These are phyloP conservation scores for Aureobasidium zeae DNA, from an alignment of 2,329 filamentous ascomycete species.

Conservation along the genomic window DNA sequence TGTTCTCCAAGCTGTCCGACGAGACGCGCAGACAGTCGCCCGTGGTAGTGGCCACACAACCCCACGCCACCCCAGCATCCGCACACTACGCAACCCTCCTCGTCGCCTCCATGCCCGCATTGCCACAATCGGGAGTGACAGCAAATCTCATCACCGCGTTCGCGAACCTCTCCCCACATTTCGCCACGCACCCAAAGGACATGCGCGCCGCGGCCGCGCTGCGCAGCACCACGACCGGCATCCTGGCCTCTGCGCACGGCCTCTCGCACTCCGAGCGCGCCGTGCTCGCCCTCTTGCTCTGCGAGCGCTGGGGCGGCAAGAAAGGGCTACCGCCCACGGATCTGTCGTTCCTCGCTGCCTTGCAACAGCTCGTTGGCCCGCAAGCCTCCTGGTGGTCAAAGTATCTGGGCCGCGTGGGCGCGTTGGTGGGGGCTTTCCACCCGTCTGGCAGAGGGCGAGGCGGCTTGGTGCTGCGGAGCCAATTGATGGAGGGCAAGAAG, in stretches of 20 bases:
- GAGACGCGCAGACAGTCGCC: slow-evolving; percentile 56
- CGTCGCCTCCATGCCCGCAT: slow-evolving; percentile 36
- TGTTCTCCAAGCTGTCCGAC: slow-evolving; percentile 60
- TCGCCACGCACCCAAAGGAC: slow-evolving; percentile 37
- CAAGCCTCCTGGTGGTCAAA: slow-evolving; percentile 56
- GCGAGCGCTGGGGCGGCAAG: slow-evolving; percentile 60
- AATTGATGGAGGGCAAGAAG: slow-evolving; percentile 35
- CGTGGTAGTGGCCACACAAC: slow-evolving; percentile 51
- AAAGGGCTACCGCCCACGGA: slow-evolving; percentile 49
- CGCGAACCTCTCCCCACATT: slow-evolving; percentile 48
- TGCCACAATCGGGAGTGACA: slow-evolving; percentile 20
- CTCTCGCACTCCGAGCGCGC: slow-evolving; percentile 64
- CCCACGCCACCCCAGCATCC: slow-evolving; percentile 38
- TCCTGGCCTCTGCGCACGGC: slow-evolving; percentile 60
- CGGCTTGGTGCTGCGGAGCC: slow-evolving; percentile 34
- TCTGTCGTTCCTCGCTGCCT: slow-evolving; percentile 43
- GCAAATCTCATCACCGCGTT: slow-evolving; percentile 45
- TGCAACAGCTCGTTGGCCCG: slow-evolving; percentile 45
- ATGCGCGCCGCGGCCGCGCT: slow-evolving; percentile 56
- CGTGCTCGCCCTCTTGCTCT: slow-evolving; percentile 60
- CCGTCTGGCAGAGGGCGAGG: slow-evolving; percentile 44
- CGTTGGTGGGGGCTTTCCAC: slow-evolving; percentile 50
- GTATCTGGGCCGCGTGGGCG: slow-evolving; percentile 53
- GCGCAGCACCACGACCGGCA: slow-evolving; percentile 60
- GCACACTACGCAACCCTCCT: slow-evolving; percentile 42